A percentile compares a stretch with the other conserved stretches of the same genome.
These are phyloP conservation scores for Stentor coeruleus DNA, from an alignment of 73 alveolate species.

Conservation along the genomic window DNA sequence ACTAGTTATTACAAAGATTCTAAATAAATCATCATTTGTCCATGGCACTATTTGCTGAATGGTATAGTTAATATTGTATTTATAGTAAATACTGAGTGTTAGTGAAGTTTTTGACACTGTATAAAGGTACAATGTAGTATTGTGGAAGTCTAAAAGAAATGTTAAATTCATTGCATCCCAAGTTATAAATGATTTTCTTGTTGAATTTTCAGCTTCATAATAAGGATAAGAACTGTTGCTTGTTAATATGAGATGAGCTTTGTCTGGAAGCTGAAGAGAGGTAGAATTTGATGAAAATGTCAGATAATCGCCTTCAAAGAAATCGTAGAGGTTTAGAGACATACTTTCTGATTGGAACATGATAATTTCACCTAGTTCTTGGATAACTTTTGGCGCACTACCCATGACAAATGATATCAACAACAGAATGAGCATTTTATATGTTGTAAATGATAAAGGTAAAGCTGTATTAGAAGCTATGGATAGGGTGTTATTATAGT, in stretches of 20 bases:
- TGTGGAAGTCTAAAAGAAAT: not conserved
- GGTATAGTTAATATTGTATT: not conserved
- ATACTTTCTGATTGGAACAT: not conserved
- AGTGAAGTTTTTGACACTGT: not conserved
- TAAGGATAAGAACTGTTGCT: not conserved
- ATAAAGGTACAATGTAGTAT: not conserved
- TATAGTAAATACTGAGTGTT: not conserved
- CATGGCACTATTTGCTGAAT: not conserved
- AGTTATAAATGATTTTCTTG: not conserved
- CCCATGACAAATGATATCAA: not conserved
- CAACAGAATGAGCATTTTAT: not conserved
- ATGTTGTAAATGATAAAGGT: no score
- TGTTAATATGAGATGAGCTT: no score
- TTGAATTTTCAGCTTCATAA: not conserved
- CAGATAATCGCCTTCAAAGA: not conserved
- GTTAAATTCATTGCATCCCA: no score
- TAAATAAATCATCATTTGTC: no score
- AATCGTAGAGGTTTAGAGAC: not conserved
- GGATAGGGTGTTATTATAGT: no score
- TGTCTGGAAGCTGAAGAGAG: not conserved
- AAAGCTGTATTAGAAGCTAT: not conserved
- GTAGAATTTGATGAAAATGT: not conserved
- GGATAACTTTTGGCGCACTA: no score
- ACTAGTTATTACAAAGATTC: not conserved
- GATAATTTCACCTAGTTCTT: no score